Base-by-base conservation (phyloP, 305 asterid genomes). In the Caryopteris hybrid region DNA sequence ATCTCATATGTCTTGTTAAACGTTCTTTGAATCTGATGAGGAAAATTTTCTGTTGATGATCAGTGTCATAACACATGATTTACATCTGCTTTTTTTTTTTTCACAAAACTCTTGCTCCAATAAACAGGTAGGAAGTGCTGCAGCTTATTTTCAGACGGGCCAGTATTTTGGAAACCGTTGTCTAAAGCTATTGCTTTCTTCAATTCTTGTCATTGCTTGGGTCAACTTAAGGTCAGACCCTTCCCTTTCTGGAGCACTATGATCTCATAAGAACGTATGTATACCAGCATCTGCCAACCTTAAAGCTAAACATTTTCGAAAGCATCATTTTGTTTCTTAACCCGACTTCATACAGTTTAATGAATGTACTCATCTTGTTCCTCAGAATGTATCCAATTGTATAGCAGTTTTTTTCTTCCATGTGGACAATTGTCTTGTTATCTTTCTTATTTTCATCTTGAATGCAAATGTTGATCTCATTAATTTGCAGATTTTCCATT, bases 71-170 rank as follows among this genome's bases (percentile, higher is more conserved):
- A 12, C 13, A 46, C 29, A 4, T 42, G 31, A 56, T 46, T 55
- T 38, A 45, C 25, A 36, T 23, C 16, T 38, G 23, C 16, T 6
- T n/a, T 45, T 27, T 29, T 69, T 17, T 5, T n/a, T 43, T 50
- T 62, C 22, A 52, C 11, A 2, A 64, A 64, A 63, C 1, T 56
- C 16, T 55, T 66, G 59, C 65, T 68, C 60, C 41, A 63, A 53
- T 46, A 22, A 71, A 67, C 85, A 93, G 99, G 97, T 91, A 45
- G 99, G 95, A 69, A 83, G 88, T 75, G 98, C 99, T 23, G 98
- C 93, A 52, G 98, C 98, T 52, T 94, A 89, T 83, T 75, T 83
- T 73, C 87, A 87, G 73, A 85, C 96, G 0, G 97, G 98, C 38
- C 68, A 76, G 29, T 87, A 57, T 74, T 86, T 80, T 70, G 82